Conservation (phyloP, 2,329 filamentous ascomycete genomes). For the Venturia pyrina region DNA sequence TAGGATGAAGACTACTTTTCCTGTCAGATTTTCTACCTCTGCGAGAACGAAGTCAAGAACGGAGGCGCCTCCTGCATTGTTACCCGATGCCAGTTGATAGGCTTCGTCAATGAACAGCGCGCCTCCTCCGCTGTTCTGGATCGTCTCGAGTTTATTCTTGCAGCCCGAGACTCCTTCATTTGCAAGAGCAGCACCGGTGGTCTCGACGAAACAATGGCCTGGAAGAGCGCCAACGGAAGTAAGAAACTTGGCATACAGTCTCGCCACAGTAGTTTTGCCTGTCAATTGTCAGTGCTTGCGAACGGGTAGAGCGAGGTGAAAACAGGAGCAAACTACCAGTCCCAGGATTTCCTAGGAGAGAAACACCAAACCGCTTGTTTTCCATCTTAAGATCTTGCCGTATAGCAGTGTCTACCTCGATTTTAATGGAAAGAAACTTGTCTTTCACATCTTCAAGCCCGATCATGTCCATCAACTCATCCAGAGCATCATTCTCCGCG, state of each 20-base stretch:
- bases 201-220: slow-evolving; percentile 52
- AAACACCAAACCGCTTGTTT: slow-evolving; percentile 51
- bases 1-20: slow-evolving; percentile 61
- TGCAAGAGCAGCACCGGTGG: slow-evolving; percentile 56
- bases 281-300: slow-evolving; percentile 11
- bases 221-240: slow-evolving; percentile 51
- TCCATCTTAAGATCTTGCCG: slow-evolving; percentile 47
- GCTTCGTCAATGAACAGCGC: slow-evolving; percentile 72
- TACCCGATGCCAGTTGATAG: slow-evolving; percentile 57
- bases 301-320: not conserved
- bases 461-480: slow-evolving; percentile 59
- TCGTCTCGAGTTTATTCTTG: slow-evolving; percentile 45
- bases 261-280: slow-evolving; percentile 68
- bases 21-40: slow-evolving; percentile 61
- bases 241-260: slow-evolving; percentile 59
- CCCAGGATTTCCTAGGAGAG: slow-evolving; percentile 63
- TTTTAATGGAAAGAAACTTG: slow-evolving; percentile 53
- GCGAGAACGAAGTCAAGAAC: slow-evolving; percentile 63
- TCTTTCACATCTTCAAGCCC: slow-evolving; percentile 61
- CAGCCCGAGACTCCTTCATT: slow-evolving; percentile 50
- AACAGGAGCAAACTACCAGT: slow-evolving; percentile 42
- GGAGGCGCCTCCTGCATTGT: slow-evolving; percentile 45
- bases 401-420: slow-evolving; percentile 48
- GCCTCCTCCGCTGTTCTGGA: slow-evolving; percentile 53
- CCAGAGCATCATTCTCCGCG: slow-evolving; percentile 44